Base-by-base conservation (phyloP, 2,329 filamentous ascomycete genomes). In the Madurella mycetomatis region DNA sequence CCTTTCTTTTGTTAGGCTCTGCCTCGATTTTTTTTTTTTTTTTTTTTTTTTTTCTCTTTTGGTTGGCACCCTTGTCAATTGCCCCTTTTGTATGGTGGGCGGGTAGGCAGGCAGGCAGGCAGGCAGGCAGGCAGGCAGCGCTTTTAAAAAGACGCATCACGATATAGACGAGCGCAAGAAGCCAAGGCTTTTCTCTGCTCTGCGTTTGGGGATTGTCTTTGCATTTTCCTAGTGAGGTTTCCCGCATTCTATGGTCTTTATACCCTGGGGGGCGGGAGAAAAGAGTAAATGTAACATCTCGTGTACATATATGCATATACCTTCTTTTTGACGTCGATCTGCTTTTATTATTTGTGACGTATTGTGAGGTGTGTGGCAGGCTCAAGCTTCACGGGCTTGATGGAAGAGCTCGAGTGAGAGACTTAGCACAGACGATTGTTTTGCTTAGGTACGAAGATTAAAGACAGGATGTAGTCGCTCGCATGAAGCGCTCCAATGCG, bases 91-190 rank as follows among this genome's bases (percentile, higher is more conserved):
- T 11, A 5, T 37, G 34, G 25, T 7, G 7, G 25, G 25, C 25
- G 7, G 25, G 25, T 25, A 4, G 25, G 25, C 25, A 25, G 25
- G 25, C 25, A 7, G 7, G 25, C 7, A 4, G 7, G 25, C 25
- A 25, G 34, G 41, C 25, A 46, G 17, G 43, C 49, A 30, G 19
- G 40, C 45, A 47, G 31, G 18, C 37, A 25, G 25, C 30, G 17
- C 12, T 32, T 17, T 16, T 37, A 51, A 57, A 57, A 58, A 59
- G 49, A 49, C 51, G 51, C 51, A 53, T 55, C 44, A 51, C 41
- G 46, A 56, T 57, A 62, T 53, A 58, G 39, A 45, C 41, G 41
- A 25, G 37, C 45, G 32, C 18, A 31, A 17, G 19, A n/a, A 43
- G 9, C 15, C 45, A 17, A 31, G n/a, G 16, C n/a, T 16, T 39